Percentiles rank a stretch among this genome's conserved stretches.
Evolutionary conservation across 176 grass and related monocot genomes (phyloP).

Genomic region (Zoysia pacifica): DNA sequence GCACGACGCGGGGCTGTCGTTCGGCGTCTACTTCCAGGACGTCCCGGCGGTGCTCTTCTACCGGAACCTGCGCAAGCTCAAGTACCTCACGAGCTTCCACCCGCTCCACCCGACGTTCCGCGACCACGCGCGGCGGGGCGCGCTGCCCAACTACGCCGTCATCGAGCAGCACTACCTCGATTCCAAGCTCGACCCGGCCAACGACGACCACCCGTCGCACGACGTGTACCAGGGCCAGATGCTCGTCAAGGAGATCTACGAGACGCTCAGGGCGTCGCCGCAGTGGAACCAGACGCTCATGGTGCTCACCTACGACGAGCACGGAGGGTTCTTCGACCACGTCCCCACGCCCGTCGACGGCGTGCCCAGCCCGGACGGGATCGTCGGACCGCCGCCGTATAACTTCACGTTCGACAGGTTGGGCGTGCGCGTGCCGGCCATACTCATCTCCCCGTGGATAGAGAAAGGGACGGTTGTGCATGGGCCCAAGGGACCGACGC

Average conservation of each 20-base stretch:
- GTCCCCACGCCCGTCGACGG: constrained; percentile 60
- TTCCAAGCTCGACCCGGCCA: constrained; percentile 48
- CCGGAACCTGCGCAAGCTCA: constrained; percentile 62
- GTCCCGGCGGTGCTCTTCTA: constrained; percentile 61
- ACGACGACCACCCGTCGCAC: constrained; percentile 83
- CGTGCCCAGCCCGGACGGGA: constrained; percentile 63
- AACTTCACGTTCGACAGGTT: constrained; percentile 67
- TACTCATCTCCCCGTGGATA: constrained; percentile 74
- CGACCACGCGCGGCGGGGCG: constrained; percentile 24
- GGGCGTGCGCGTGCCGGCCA: constrained; percentile 66
- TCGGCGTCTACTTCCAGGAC: constrained; percentile 80
- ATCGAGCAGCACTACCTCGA: constrained; percentile 83
- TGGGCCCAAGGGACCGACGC: constrained; percentile 43
- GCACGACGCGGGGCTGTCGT: constrained; percentile 55
- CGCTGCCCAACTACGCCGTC: constrained; percentile 78
- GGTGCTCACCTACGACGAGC: constrained; percentile 73
- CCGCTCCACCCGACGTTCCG: constrained; percentile 23
- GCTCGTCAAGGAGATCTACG: constrained; percentile 75
- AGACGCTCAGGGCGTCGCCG: constrained; percentile 60
- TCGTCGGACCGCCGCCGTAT: constrained; percentile 37
- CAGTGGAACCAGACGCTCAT: constrained; percentile 67
- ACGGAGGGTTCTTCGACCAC: constrained; percentile 80
- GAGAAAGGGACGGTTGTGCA: constrained; percentile 63
- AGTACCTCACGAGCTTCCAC: constrained; percentile 60
- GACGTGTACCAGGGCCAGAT: constrained; percentile 66